Evolutionary conservation across 208 protist species (phyloP), one percentile per base, ranked within the genome.

Genomic region (Crithidia thermophila): DNA sequence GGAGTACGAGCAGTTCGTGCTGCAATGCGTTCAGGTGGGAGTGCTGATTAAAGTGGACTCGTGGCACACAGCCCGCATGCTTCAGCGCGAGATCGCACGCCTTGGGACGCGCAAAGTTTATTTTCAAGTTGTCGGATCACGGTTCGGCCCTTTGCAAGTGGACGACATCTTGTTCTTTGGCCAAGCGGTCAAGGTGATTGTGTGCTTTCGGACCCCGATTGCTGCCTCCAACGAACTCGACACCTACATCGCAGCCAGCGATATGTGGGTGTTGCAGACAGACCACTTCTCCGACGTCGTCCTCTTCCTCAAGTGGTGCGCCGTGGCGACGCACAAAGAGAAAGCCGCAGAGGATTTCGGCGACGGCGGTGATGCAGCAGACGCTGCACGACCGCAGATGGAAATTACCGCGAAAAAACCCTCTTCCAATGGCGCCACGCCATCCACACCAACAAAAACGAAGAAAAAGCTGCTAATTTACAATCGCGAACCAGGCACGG

Each of bases 41-140:
- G 82, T 96, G 53, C 76, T 96, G 46, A 75, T 96, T 21, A 94
- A 94, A 56, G 91, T 96, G 36, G 91, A 96, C 70, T 86, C 81
- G 27, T 96, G 88, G 84, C 88, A 96, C 67, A 93, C 77, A 18
- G 89, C 84, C 30, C 82, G 91, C 40, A 85, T 96, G 82, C 72
- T 96, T 9, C 50, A 66, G 46, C 84, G 91, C 33, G 87, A 94
- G 55, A 50, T 87, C n/a, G 50, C 62, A 14, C 79, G 85, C 0
- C 72, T 88, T 18, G 87, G 86, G 14, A 96, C 91, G 20, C 62
- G 77, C 14, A 84, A 85, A 34, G 77, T 96, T 1, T 66, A 62
- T 33, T 90, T 94, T 75, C 72, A 90, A 47, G 85, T 90, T 18
- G 63, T 96, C 11, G 87, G 88, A 49, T 78, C 85, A 21, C 88